Conservation (phyloP, 768 basidiomycete species). For the Coprinopsis cinerea region DNA sequence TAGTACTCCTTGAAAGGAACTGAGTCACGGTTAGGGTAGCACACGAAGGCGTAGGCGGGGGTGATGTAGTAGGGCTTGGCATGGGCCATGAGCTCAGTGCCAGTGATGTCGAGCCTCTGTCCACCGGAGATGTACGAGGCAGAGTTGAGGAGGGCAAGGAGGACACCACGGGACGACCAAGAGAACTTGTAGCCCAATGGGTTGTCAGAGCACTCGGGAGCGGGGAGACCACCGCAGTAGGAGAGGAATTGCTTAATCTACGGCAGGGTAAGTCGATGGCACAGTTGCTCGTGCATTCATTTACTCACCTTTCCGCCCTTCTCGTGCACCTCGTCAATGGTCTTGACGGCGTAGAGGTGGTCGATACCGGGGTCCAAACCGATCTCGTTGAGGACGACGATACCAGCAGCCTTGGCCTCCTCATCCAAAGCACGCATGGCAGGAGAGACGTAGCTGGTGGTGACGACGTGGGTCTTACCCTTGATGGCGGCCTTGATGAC, state of each 20-base stretch:
- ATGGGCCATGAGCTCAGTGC: constrained; percentile 81
- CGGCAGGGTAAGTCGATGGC: constrained; percentile 2
- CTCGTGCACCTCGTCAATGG: constrained; percentile 87
- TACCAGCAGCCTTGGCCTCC: constrained; percentile 79
- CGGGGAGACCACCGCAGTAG: constrained; percentile 95
- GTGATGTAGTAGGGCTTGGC: constrained; percentile 94
- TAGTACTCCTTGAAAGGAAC: constrained; percentile 88
- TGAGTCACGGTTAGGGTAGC: constrained; percentile 95
- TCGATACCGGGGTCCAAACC: constrained; percentile 96
- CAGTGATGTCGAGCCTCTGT: constrained; percentile 60
- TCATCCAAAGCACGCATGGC: constrained; percentile 84
- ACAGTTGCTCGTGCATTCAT: background rate
- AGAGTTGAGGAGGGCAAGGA: constrained; percentile 88
- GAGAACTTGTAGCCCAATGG: constrained; percentile 99
- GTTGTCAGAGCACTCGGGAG: constrained; percentile 86
- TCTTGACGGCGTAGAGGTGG: constrained; percentile 91
- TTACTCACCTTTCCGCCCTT: constrained; percentile 87
- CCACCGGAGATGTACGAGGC: constrained; percentile 74
- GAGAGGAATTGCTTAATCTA: constrained; percentile 88
- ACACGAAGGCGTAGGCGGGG: constrained; percentile 93
- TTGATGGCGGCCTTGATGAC: constrained; percentile 92
- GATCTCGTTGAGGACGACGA: constrained; percentile 95
- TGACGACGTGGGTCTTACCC: constrained; percentile 88
- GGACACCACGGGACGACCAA: constrained; percentile 94
- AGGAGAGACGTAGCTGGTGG: constrained; percentile 91